These are phyloP conservation scores for Leccinum olivaceopallidum DNA, from an alignment of 768 basidiomycete genomes.

Conservation along the genomic window DNA sequence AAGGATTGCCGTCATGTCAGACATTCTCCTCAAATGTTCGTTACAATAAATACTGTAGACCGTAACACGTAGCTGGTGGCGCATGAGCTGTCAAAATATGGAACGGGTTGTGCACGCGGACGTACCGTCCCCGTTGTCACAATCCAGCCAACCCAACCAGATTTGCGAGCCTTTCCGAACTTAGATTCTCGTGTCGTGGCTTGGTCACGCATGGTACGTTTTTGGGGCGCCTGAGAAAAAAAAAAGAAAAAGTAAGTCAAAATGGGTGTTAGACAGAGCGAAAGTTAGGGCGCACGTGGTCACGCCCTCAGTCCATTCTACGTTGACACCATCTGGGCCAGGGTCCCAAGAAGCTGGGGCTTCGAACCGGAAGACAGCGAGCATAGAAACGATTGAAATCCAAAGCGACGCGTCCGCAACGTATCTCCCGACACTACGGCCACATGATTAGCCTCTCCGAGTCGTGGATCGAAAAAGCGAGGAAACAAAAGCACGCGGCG, in stretches of 20 bases:
- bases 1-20: neutral
- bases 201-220: constrained; percentile 11
- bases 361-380: constrained; percentile 20
- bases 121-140: constrained; percentile 2
- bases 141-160: constrained; percentile 9
- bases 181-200: constrained; percentile 9
- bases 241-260: neutral
- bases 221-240: constrained; percentile 14
- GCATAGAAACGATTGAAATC: constrained; percentile 25
- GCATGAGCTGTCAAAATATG: neutral
- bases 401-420: constrained; percentile 42
- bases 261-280: neutral
- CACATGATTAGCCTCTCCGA: neutral
- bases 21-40: neutral
- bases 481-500: no score
- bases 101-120: neutral
- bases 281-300: constrained; percentile 20
- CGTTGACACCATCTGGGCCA: constrained; percentile 21
- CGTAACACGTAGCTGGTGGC: neutral
- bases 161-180: constrained; percentile 13
- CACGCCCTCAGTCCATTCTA: constrained; percentile 21
- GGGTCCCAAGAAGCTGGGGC: constrained; percentile 16
- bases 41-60: neutral
- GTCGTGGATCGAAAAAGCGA: neutral
- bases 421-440: constrained; percentile 39